Conservation (phyloP, 345 rosid genomes). For the Salix dunnii region DNA sequence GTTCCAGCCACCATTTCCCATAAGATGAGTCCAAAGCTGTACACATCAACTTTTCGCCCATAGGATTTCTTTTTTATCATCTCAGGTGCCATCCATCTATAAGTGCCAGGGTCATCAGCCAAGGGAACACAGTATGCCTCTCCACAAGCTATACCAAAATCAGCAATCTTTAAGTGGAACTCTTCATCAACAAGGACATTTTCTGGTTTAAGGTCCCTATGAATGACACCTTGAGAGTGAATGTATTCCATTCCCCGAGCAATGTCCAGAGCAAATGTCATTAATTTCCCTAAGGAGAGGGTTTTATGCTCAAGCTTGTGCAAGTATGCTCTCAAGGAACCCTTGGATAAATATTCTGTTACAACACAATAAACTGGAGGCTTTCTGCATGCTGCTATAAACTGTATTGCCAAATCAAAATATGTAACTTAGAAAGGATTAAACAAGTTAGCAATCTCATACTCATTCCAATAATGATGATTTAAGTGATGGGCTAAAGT, state of each 20-base stretch:
- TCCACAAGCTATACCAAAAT: conserved; percentile 97
- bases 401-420: conserved; percentile 37
- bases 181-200: conserved; percentile 72
- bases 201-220: conserved; percentile 98
- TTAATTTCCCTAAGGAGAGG: conserved; percentile 61
- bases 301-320: conserved; percentile 84
- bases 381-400: conserved; percentile 70
- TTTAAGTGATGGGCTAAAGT: background rate
- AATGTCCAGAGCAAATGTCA: conserved; percentile 65
- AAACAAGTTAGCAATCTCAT: background rate
- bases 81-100: conserved; percentile 99
- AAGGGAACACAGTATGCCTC: conserved; percentile 70
- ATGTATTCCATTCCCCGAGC: conserved; percentile 93
- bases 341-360: conserved; percentile 68
- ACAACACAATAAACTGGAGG: conserved; percentile 66
- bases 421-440: background rate
- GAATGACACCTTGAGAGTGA: conserved; percentile 81
- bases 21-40: conserved; percentile 88
- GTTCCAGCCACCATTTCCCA: conserved; percentile 98
- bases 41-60: conserved; percentile 84
- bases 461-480: background rate
- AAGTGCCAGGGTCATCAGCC: conserved; percentile 97
- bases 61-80: conserved; percentile 89
- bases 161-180: conserved; percentile 79
- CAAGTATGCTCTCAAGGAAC: conserved; percentile 81